Evolutionary conservation across 179 eudicot genomes (phyloP).

Genomic region (Silene vulgaris): DNA sequence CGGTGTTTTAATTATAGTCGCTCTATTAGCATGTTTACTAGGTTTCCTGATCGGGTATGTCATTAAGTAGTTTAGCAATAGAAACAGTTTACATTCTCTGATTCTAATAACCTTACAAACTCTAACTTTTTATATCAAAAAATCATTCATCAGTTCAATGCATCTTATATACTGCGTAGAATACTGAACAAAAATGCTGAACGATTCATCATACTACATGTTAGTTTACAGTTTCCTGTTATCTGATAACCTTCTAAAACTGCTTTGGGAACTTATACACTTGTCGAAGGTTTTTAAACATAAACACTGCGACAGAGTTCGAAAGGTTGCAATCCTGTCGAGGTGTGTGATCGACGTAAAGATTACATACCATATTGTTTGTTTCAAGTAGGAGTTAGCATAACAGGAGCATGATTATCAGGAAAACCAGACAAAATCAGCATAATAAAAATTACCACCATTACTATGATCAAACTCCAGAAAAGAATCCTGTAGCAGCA

Average conservation of each 20-base stretch:
- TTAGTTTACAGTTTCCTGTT: neutral
- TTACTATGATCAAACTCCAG: slow-evolving; percentile 13
- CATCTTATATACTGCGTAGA: neutral
- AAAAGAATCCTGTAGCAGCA: slow-evolving; percentile 19
- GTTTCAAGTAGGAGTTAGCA: slow-evolving; percentile 24
- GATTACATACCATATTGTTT: neutral
- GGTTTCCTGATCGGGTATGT: slow-evolving; percentile 31
- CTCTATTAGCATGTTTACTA: slow-evolving; percentile 24
- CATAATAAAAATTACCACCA: slow-evolving; percentile 16
- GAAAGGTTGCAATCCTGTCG: neutral
- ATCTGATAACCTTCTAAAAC: neutral
- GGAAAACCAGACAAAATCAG: slow-evolving; percentile 15
- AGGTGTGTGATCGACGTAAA: neutral
- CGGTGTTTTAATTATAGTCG: neutral
- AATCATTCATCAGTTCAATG: neutral
- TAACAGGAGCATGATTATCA: slow-evolving; percentile 20
- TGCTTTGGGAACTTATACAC: neutral
- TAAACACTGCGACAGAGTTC: neutral
- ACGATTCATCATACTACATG: neutral
- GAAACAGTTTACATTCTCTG: neutral
- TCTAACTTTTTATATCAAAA: neutral
- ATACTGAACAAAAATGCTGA: neutral
- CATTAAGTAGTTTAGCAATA: slow-evolving; percentile 18
- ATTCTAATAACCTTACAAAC: neutral
- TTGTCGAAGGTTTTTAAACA: no score